Evolutionary conservation across 73 alveolate species (phyloP).

Genomic region (Tetrahymena borealis): DNA sequence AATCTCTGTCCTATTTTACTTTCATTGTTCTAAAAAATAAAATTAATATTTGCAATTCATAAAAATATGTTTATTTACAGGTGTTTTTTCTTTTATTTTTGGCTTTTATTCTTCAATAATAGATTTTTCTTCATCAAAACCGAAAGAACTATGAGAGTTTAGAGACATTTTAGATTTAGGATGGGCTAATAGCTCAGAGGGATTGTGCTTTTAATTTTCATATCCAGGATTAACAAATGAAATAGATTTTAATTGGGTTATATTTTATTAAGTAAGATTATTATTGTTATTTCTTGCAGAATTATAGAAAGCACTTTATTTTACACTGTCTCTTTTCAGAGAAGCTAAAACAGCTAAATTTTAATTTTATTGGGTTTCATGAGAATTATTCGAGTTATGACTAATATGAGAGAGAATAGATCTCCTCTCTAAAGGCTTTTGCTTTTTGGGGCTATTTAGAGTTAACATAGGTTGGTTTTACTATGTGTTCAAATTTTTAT

Average conservation of each 20-base stretch:
- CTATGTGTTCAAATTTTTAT: background rate
- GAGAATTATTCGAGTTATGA: background rate
- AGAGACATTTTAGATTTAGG: background rate
- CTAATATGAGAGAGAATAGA: background rate
- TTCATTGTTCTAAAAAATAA: conserved; percentile 38
- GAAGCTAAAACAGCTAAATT: background rate
- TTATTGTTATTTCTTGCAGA: background rate
- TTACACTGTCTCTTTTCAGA: background rate
- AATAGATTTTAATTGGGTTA: background rate
- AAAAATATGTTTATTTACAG: background rate
- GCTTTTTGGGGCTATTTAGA: background rate
- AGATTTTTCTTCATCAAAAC: background rate
- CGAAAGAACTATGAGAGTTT: background rate
- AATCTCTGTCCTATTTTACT: conserved; percentile 76
- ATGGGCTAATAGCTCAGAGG: background rate
- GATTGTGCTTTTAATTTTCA: background rate
- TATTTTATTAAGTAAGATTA: background rate
- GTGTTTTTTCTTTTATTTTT: background rate
- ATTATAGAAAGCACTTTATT: background rate
- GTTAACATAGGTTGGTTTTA: background rate
- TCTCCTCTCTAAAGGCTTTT: background rate
- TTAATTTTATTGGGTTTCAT: background rate
- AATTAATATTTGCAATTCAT: background rate
- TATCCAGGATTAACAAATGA: background rate
- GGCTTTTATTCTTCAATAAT: background rate